Conservation (phyloP, 2,329 filamentous ascomycete genomes). For the Trichoderma sp. region DNA sequence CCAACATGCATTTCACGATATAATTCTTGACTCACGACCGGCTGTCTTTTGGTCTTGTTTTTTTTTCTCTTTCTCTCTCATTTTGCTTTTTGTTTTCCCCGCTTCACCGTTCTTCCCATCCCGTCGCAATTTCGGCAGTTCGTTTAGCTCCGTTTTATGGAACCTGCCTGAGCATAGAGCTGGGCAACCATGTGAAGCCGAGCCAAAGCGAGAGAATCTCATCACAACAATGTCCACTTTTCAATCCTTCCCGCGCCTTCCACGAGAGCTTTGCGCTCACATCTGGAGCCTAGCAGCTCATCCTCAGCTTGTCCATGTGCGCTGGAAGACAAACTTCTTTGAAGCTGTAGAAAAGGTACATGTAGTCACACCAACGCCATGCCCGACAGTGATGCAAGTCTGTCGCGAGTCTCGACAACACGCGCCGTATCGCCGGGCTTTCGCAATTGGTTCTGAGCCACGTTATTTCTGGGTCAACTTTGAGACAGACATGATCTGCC, state of each 20-base stretch:
- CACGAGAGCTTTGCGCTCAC: background rate
- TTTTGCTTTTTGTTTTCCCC: background rate
- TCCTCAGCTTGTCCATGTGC: background rate
- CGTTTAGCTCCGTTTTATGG: background rate
- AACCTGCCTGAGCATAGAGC: background rate
- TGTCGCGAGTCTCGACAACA: background rate
- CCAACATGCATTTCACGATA: background rate
- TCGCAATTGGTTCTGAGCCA: background rate
- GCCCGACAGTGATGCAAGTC: background rate
- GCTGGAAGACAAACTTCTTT: background rate
- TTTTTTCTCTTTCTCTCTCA: background rate
- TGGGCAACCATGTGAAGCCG: background rate
- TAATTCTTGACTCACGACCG: background rate
- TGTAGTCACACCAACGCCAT: background rate
- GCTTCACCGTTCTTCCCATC: background rate
- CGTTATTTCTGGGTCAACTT: background rate
- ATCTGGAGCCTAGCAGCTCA: background rate
- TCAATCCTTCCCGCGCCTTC: background rate
- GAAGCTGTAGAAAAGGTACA: background rate
- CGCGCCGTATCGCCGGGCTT: background rate
- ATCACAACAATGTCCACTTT: background rate
- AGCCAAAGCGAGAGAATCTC: background rate
- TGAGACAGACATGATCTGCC: background rate
- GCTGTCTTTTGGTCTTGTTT: background rate
- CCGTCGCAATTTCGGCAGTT: background rate